phyloP scores from a whole-genome alignment of 208 protist species.

The Leishmania mexicana region DNA sequence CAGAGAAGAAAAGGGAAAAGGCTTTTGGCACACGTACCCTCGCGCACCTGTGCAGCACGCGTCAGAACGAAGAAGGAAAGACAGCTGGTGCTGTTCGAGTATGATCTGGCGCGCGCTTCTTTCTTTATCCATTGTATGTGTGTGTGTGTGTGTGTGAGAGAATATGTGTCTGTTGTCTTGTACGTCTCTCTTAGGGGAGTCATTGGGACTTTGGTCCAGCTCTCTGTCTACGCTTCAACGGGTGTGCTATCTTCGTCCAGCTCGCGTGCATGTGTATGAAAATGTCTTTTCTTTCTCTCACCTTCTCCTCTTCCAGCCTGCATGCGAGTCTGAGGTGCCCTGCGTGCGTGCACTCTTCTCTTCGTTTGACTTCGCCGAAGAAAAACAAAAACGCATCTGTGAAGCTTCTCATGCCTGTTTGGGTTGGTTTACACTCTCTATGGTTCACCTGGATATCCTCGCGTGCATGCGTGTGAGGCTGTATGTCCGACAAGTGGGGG shows the following conservation, averaged over 20 bases:
- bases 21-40: neutral
- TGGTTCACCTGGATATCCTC: neutral
- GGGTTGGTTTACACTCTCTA: too few species aligned
- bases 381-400: too few species aligned
- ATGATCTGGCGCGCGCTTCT: neutral
- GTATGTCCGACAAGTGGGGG: too few species aligned
- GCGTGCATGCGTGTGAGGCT: neutral
- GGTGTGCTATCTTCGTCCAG: neutral
- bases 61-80: neutral
- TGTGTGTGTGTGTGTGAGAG: neutral
- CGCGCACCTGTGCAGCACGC: neutral
- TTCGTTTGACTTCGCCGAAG: too few species aligned
- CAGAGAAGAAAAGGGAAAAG: neutral
- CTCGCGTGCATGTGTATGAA: neutral
- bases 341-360: too few species aligned
- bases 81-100: neutral
- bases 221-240: neutral
- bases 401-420: too few species aligned
- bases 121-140: conserved; percentile 9
- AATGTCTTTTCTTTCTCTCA: neutral
- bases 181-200: neutral
- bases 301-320: too few species aligned
- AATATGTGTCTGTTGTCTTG: neutral
- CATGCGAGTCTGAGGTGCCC: too few species aligned
- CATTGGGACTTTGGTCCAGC: neutral